Evolutionary conservation across 352 stramenopile genomes (phyloP).

Genomic region (Globisporangium uncinulatum): DNA sequence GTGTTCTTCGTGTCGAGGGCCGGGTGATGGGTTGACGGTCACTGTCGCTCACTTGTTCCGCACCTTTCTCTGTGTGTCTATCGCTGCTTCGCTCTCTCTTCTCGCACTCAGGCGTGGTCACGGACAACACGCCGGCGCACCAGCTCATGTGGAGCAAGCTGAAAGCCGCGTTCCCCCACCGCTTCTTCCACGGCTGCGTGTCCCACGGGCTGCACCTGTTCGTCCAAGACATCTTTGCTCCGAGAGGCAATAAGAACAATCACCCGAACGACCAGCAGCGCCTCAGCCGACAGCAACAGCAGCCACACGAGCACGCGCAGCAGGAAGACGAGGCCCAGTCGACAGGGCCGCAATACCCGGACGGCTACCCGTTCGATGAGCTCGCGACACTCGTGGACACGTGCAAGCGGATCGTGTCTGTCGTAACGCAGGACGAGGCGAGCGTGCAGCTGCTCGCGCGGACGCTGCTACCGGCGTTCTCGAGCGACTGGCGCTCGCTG

Average conservation of each 20-base stretch:
- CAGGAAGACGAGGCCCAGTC: neutral
- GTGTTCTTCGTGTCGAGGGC: neutral
- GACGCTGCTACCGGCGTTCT: neutral
- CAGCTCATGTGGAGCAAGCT: slow-evolving; percentile 19
- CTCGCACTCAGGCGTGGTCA: slow-evolving; percentile 13
- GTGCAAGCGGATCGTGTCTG: slow-evolving; percentile 13
- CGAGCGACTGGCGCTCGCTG: slow-evolving; percentile 12
- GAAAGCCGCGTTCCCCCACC: slow-evolving; percentile 14
- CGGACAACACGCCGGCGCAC: slow-evolving; percentile 16
- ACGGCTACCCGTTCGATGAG: slow-evolving; percentile 12
- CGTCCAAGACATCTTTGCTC: slow-evolving; percentile 20
- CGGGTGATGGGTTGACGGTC: neutral
- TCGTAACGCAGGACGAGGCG: slow-evolving; percentile 9
- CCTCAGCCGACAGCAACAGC: neutral
- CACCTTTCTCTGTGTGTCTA: neutral
- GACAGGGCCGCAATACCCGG: neutral
- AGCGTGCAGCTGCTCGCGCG: neutral
- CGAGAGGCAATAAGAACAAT: neutral
- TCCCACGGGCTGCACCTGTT: slow-evolving; percentile 21
- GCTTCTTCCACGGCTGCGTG: slow-evolving; percentile 26
- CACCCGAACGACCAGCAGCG: neutral
- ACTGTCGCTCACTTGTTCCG: neutral
- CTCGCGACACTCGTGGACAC: slow-evolving; percentile 12
- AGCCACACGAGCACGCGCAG: neutral
- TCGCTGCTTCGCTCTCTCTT: neutral